Evolutionary conservation across 2,329 filamentous ascomycete species (phyloP).

Genomic region (Arthrinium puccinioides): DNA sequence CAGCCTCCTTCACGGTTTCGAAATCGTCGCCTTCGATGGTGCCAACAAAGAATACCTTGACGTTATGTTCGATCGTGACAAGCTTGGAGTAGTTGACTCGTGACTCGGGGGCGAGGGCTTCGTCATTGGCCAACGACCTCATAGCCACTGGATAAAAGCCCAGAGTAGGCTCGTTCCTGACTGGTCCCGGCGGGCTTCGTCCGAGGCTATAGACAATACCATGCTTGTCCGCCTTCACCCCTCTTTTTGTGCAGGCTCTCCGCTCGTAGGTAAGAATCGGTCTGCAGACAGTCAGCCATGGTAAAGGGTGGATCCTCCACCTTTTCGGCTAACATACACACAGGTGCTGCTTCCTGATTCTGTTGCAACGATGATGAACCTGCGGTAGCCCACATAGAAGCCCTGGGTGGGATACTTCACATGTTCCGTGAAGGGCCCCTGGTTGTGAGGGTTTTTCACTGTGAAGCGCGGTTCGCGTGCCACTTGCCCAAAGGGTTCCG

Average conservation of each 20-base stretch:
- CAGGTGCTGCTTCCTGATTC: slow-evolving; percentile 47
- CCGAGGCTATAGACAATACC: slow-evolving; percentile 40
- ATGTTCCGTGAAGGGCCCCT: not conserved
- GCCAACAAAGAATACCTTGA: slow-evolving; percentile 51
- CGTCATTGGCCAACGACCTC: slow-evolving; percentile 31
- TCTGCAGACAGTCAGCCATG: slow-evolving; percentile 27
- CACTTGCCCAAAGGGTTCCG: not conserved
- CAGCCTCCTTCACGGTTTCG: slow-evolving; percentile 33
- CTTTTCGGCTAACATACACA: slow-evolving; percentile 44
- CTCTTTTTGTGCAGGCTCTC: slow-evolving; percentile 44
- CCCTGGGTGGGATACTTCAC: too few species aligned
- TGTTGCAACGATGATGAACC: slow-evolving; percentile 47
- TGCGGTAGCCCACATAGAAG: slow-evolving; percentile 43
- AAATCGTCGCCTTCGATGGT: slow-evolving; percentile 31
- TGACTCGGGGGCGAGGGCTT: slow-evolving; percentile 41
- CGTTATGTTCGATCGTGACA: slow-evolving; percentile 50
- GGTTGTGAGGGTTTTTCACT: not conserved
- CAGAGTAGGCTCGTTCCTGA: slow-evolving; percentile 36
- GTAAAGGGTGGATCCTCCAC: too few species aligned
- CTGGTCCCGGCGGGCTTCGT: slow-evolving; percentile 22
- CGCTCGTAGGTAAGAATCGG: slow-evolving; percentile 50
- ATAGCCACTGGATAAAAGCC: slow-evolving; percentile 41
- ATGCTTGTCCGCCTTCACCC: slow-evolving; percentile 44
- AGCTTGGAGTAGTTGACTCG: slow-evolving; percentile 52
- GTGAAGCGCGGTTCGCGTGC: not conserved